Percentiles rank a stretch among this genome's conserved stretches.
phyloP scores from a whole-genome alignment of 2,329 filamentous ascomycete species.

The Corinectria fuckeliana region DNA sequence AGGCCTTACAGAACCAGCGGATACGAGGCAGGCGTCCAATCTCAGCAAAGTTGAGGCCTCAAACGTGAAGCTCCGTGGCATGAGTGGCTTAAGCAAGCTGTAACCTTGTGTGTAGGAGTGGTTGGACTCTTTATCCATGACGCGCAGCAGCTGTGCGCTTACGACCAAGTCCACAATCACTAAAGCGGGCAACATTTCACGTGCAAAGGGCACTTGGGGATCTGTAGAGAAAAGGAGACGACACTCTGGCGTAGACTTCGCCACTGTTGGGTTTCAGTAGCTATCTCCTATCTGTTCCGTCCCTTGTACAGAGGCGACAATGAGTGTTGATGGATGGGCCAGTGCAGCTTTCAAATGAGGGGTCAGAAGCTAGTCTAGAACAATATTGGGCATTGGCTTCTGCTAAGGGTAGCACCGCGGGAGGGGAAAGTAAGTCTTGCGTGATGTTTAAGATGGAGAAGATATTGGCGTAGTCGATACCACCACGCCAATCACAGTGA shows the following conservation, averaged over 20 bases:
- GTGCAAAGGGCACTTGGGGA: not conserved
- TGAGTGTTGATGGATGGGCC: not conserved
- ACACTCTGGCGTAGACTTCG: not conserved
- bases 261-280: not conserved
- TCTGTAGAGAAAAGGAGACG: not conserved
- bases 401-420: not conserved
- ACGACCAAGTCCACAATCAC: not conserved
- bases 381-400: not conserved
- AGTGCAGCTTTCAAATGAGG: not conserved
- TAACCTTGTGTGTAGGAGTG: not conserved
- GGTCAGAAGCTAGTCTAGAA: no score
- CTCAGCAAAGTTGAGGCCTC: not conserved
- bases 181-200: not conserved
- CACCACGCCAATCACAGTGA: not conserved
- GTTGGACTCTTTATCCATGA: no score
- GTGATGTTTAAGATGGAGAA: not conserved
- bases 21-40: not conserved
- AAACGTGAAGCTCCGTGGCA: no score
- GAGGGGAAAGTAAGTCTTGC: not conserved
- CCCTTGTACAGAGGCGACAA: not conserved
- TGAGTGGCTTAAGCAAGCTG: not conserved
- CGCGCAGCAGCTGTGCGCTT: not conserved
- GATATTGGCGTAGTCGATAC: not conserved
- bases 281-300: not conserved
- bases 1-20: not conserved